A percentile compares a stretch with the other conserved stretches of the same genome.
phyloP scores from a whole-genome alignment of 2,329 filamentous ascomycete species.

The Volutella citrinella region DNA sequence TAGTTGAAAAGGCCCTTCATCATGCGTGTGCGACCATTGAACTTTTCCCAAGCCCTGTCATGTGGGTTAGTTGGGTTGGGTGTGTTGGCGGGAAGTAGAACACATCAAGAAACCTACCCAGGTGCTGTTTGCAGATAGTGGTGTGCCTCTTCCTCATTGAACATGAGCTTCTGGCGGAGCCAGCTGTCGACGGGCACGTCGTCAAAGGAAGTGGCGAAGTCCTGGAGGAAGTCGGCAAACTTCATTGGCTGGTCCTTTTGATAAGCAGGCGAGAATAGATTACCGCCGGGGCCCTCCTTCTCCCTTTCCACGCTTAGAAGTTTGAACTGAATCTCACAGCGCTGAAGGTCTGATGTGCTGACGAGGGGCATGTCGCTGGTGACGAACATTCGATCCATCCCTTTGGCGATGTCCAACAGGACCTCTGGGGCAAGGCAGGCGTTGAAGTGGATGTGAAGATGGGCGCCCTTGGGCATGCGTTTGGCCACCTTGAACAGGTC shows the following conservation, averaged over 20 bases:
- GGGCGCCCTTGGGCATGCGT: constrained; percentile 66
- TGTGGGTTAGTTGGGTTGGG: constrained; percentile 8
- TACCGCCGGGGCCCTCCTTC: constrained; percentile 33
- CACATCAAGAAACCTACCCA: constrained; percentile 43
- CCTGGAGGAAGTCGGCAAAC: constrained; percentile 39
- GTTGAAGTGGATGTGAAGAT: constrained; percentile 77
- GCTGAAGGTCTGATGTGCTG: constrained; percentile 42
- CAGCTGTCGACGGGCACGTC: constrained; percentile 42
- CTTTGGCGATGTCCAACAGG: constrained; percentile 54
- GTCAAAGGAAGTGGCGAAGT: constrained; percentile 27
- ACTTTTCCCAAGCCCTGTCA: constrained; percentile 55
- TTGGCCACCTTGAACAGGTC: constrained; percentile 54
- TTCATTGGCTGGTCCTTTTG: constrained; percentile 41
- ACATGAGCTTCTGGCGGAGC: constrained; percentile 61
- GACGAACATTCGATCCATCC: constrained; percentile 66
- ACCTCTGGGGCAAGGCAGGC: constrained; percentile 62
- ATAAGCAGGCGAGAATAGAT: constrained; percentile 52
- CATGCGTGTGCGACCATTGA: constrained; percentile 67
- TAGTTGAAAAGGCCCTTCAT: constrained; percentile 73
- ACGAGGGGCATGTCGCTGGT: constrained; percentile 53
- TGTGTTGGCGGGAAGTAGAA: not conserved
- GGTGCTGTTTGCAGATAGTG: constrained; percentile 45
- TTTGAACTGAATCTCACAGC: constrained; percentile 62
- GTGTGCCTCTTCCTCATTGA: constrained; percentile 59
- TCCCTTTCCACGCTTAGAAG: constrained; percentile 39